Base-by-base conservation (phyloP, 345 rosid species). In the Sonneratia alba region DNA sequence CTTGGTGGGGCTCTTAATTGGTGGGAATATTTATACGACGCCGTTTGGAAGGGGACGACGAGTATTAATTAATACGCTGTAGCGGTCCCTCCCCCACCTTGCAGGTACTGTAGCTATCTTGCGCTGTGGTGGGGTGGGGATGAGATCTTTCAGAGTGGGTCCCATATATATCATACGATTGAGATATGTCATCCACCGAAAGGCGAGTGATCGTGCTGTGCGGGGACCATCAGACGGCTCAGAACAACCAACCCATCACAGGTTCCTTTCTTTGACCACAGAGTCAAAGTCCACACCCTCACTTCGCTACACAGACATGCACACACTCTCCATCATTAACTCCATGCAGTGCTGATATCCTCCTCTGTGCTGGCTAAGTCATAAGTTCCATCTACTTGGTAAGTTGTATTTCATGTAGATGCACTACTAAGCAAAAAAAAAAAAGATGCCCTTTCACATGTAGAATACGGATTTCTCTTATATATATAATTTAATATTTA, bases 191-290 rank as follows among this genome's bases (percentile, higher is more conserved):
- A 56, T 70, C 69, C 47, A 37, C 47, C 6, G 27, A 32, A 2
- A 53, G 37, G 57, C 19, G 14, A 3, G 13, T 13, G n/a, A 13
- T 66, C 3, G 47, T 36, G 11, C 45, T 42, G 45, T 3, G 45
- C 1, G 71, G 67, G 74, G 69, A 72, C 74, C 74, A 72, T 72
- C 69, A 9, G 68, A 72, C 74, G 74, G 74, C 69, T 72, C 74
- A 15, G 55, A 43, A 14, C 67, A 27, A 40, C 22, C 67, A 27
- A 40, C 22, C 74, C 42, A 3, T 59, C 55, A 27, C 69, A 19
- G 53, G 10, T 48, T 48, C 22, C 51, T 66, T 37, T 19, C 6
- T 40, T 66, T 66, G 68, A 65, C 43, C 3, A 65, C 38, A 2
- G 3, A 12, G 32, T 65, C 38, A 65, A 34, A 34, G 38, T 65